These are phyloP conservation scores for Elsinoe perseae DNA, from an alignment of 2,329 filamentous ascomycete species.

Conservation along the genomic window DNA sequence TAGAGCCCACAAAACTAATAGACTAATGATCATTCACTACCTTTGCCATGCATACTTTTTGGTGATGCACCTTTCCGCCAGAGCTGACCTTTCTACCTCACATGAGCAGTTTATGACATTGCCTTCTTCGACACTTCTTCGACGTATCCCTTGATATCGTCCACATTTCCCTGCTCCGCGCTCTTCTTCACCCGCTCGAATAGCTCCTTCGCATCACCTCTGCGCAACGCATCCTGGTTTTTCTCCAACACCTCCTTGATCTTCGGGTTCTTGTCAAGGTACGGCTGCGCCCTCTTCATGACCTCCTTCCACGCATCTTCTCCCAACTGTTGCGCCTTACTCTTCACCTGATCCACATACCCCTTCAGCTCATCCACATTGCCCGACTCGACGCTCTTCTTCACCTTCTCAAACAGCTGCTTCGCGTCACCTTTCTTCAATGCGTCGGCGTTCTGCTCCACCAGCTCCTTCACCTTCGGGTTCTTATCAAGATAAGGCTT, in stretches of 20 bases:
- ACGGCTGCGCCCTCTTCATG: conserved; percentile 61
- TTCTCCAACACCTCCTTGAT: conserved; percentile 64
- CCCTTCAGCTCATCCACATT: conserved; percentile 52
- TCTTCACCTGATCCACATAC: conserved; percentile 52
- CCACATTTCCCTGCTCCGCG: conserved; percentile 52
- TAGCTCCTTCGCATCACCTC: conserved; percentile 57
- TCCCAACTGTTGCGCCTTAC: conserved; percentile 56
- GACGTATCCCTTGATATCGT: conserved; percentile 54
- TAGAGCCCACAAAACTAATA: neutral
- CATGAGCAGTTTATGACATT: too few species aligned
- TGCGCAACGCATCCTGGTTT: conserved; percentile 60
- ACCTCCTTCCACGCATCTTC: conserved; percentile 67
- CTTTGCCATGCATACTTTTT: too few species aligned
- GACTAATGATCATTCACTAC: neutral
- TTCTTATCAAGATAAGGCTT: conserved; percentile 68
- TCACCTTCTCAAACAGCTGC: conserved; percentile 56
- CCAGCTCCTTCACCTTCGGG: conserved; percentile 63
- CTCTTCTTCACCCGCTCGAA: conserved; percentile 56
- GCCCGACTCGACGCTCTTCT: conserved; percentile 54
- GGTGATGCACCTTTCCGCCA: too few species aligned
- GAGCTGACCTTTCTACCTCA: too few species aligned
- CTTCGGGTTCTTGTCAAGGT: conserved; percentile 68
- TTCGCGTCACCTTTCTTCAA: conserved; percentile 60
- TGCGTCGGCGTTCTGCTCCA: conserved; percentile 62
- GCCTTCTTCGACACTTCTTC: conserved; percentile 52